Base-by-base conservation (phyloP, 495 filamentous ascomycete genomes). In the Penicillium lagena region DNA sequence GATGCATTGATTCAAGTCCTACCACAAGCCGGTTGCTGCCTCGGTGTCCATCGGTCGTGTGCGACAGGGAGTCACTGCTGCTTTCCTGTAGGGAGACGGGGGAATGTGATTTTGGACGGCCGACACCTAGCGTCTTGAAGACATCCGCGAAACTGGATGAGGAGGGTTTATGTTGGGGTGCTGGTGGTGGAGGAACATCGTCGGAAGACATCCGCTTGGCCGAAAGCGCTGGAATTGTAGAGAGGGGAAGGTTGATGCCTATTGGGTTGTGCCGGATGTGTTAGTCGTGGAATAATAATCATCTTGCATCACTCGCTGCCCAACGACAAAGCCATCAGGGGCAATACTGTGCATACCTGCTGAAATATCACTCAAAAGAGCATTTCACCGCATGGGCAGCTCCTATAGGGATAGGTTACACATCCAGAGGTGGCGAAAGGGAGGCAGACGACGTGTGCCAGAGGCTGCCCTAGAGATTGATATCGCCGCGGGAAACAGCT, bases 121-220 rank as follows among this genome's bases (percentile, higher is more conserved):
- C 52, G 41, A 65, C 60, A 40, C 60, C 62, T 72, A 73, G 40
- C 30, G 67, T 71, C 45, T 67, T 71, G 53, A 72, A 70, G 28
- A 73, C 70, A 63, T 68, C 67, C 35, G 66, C 64, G 50, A 72
- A 67, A 39, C 58, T 70, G 30, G 67, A 64, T 37, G 67, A 60
- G 44, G 68, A 59, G 34, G 59, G 52, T 52, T 71, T 71, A 32
- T 51, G 52, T 35, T 64, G 59, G 31, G 65, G 56, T 42, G 61
- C 45, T 35, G 65, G 56, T 42, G 61, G 46, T 35, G 54, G 50
- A 60, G 55, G 52, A 60, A 52, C 70, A 72, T 73, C 67, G 56
- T 69, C 68, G 62, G 67, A 59, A 70, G 66, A 66, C 68, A 73
- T 71, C 56, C 67, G 68, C 62, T 58, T 55, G 36, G 22, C 22